A percentile compares a stretch with the other conserved stretches of the same genome.
phyloP scores from a whole-genome alignment of 208 protist genomes.

The Trypanosoma theileri region DNA sequence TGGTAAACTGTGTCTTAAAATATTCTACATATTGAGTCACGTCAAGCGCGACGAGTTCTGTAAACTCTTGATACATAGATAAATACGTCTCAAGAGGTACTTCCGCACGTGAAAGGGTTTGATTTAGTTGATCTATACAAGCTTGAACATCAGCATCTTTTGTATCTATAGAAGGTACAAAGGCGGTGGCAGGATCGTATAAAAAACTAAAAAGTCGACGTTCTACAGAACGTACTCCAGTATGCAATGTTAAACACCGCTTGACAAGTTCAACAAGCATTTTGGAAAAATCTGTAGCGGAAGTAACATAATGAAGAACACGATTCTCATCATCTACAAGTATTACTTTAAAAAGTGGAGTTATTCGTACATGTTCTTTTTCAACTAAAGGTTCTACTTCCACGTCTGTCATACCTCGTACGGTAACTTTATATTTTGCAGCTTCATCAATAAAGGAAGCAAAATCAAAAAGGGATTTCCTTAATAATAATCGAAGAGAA shows the following conservation, averaged over 20 bases:
- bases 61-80: slow-evolving; percentile 61
- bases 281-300: slow-evolving; percentile 55
- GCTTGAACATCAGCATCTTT: slow-evolving; percentile 55
- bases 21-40: slow-evolving; percentile 63
- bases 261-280: slow-evolving; percentile 69
- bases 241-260: slow-evolving; percentile 68
- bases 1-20: slow-evolving; percentile 71
- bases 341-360: slow-evolving; percentile 63
- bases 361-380: slow-evolving; percentile 32
- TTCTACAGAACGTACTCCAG: slow-evolving; percentile 90
- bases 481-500: slow-evolving; percentile 69
- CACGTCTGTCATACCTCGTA: slow-evolving; percentile 60
- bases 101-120: slow-evolving; percentile 50
- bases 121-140: slow-evolving; percentile 54
- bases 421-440: slow-evolving; percentile 53
- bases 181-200: slow-evolving; percentile 79
- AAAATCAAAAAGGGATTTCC: slow-evolving; percentile 67
- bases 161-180: slow-evolving; percentile 51
- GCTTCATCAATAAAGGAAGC: slow-evolving; percentile 80
- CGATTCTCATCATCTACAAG: slow-evolving; percentile 35
- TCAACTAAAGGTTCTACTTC: slow-evolving; percentile 41
- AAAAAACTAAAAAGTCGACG: slow-evolving; percentile 89
- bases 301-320: slow-evolving; percentile 50
- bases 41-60: slow-evolving; percentile 78
- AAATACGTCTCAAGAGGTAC: slow-evolving; percentile 72